phyloP scores from a whole-genome alignment of 2,329 filamentous ascomycete genomes.

The Dactylellina drechsleri region DNA sequence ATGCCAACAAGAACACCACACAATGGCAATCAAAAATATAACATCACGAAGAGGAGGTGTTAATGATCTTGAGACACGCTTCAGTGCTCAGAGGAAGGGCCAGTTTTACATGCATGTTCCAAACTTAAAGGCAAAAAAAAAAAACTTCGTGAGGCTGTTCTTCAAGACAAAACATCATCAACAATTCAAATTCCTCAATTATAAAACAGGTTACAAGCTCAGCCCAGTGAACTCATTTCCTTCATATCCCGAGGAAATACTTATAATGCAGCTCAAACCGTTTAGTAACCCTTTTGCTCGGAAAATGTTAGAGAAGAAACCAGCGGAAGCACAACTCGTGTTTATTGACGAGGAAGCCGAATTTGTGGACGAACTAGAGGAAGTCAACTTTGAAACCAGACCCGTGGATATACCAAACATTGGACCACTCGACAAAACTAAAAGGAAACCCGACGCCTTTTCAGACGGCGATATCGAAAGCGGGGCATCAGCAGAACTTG shows the following conservation, averaged over 20 bases:
- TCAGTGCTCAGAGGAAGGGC: not conserved
- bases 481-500: not conserved
- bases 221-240: not conserved
- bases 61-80: not conserved
- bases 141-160: not conserved
- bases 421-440: slow-evolving; percentile 2
- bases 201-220: no score
- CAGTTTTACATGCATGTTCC: slow-evolving; percentile 3
- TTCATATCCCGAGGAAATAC: not conserved
- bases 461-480: slow-evolving; percentile 23
- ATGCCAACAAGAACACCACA: slow-evolving; percentile 6
- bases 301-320: slow-evolving; percentile 44
- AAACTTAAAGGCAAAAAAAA: not conserved
- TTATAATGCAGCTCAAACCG: slow-evolving; percentile 38
- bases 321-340: slow-evolving; percentile 32
- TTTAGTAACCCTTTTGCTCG: slow-evolving; percentile 44
- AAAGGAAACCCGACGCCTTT: slow-evolving; percentile 4
- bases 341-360: slow-evolving; percentile 49
- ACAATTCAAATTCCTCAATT: no score
- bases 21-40: not conserved
- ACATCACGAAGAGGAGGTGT: not conserved
- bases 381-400: slow-evolving; percentile 11
- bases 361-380: slow-evolving; percentile 36
- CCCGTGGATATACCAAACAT: slow-evolving; percentile 23
- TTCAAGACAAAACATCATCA: not conserved